Evolutionary conservation across 257 asterid genomes (phyloP).

Genomic region (Nicotiana knightiana): DNA sequence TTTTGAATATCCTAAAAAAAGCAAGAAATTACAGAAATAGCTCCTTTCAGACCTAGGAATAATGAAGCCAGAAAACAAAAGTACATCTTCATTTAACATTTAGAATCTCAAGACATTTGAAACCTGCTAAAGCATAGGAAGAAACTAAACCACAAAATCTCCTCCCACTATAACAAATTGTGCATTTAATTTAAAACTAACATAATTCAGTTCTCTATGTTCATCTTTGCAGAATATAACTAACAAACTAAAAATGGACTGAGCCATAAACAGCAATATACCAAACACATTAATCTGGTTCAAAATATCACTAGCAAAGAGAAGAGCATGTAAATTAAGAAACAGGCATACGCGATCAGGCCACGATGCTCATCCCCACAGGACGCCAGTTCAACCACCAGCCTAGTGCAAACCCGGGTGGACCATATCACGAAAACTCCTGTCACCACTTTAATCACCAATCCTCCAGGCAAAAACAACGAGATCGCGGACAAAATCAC

Average conservation of each 20-base stretch:
- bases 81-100: neutral
- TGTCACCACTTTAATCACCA: constrained; percentile 55
- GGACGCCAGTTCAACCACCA: constrained; percentile 83
- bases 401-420: constrained; percentile 79
- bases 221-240: neutral
- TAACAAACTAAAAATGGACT: neutral
- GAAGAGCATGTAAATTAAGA: constrained; percentile 78
- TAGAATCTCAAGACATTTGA: neutral
- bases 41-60: neutral
- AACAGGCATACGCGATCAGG: constrained; percentile 73
- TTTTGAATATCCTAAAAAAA: neutral
- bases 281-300: neutral
- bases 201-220: neutral
- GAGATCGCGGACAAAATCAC: constrained; percentile 76
- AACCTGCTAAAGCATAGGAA: neutral
- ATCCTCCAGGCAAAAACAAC: constrained; percentile 75
- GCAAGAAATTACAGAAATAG: neutral
- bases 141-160: neutral
- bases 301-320: constrained; percentile 77
- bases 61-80: neutral
- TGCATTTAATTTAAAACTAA: neutral
- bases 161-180: neutral
- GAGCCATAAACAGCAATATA: neutral
- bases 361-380: constrained; percentile 88
- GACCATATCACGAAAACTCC: constrained; percentile 80